These are phyloP conservation scores for Syzygium aqueum DNA, from an alignment of 345 rosid genomes.

Conservation along the genomic window DNA sequence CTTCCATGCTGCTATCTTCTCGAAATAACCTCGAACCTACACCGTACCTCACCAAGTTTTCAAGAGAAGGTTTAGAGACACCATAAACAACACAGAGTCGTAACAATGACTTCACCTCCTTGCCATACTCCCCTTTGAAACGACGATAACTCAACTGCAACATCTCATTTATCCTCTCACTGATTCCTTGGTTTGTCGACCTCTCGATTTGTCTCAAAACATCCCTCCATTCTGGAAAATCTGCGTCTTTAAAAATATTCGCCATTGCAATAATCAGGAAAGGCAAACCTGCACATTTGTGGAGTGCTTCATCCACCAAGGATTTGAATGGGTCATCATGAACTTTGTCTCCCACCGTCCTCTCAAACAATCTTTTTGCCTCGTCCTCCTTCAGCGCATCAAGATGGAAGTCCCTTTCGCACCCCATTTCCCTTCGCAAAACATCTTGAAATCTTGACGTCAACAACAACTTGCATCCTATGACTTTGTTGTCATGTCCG, in stretches of 20 bases:
- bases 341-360: neutral
- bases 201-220: neutral
- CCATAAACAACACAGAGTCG: neutral
- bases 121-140: neutral
- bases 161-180: neutral
- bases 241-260: fast-evolving
- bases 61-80: neutral
- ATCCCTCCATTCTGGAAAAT: neutral
- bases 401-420: neutral
- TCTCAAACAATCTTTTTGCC: neutral
- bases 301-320: neutral
- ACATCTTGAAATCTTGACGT: neutral
- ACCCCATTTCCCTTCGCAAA: neutral
- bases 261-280: neutral
- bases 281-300: neutral
- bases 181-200: fast-evolving
- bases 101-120: fast-evolving
- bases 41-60: neutral
- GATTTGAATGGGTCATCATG: neutral
- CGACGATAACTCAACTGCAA: neutral
- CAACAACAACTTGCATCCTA: neutral
- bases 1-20: neutral
- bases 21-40: neutral
- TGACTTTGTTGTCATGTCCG: neutral
- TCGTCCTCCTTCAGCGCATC: neutral